phyloP scores from a whole-genome alignment of 176 grass and related monocot species.

The Elaeis guineensis region DNA sequence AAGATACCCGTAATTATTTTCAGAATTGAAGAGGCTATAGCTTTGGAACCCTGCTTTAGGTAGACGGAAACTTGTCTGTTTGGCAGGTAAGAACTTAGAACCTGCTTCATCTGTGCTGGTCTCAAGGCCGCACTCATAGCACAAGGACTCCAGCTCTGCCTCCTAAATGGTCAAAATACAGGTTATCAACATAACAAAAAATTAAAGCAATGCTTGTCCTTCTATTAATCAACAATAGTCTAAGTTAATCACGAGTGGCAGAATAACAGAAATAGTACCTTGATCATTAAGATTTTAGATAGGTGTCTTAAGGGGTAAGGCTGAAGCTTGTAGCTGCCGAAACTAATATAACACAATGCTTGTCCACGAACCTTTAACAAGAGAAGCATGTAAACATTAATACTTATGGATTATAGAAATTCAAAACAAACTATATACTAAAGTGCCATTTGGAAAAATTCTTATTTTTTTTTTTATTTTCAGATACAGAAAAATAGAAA shows the following conservation, averaged over 20 bases:
- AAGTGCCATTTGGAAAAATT: too few species aligned
- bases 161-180: constrained; percentile 38
- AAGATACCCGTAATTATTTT: constrained; percentile 16
- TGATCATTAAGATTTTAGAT: constrained; percentile 61
- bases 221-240: neutral
- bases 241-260: neutral
- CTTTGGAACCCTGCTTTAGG: constrained; percentile 27
- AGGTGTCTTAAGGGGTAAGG: constrained; percentile 48
- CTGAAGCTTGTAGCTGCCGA: constrained; percentile 74
- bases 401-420: neutral
- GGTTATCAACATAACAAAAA: constrained; percentile 1
- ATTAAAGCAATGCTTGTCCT: neutral
- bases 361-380: constrained; percentile 50
- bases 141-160: constrained; percentile 57
- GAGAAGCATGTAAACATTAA: constrained; percentile 6
- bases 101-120: constrained; percentile 38
- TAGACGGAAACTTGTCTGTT: constrained; percentile 61
- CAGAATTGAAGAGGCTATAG: constrained; percentile 26
- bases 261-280: constrained; percentile 42
- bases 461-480: too few species aligned
- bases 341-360: constrained; percentile 69
- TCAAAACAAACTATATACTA: too few species aligned
- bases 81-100: constrained; percentile 44
- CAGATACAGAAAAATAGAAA: too few species aligned
- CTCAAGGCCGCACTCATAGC: constrained; percentile 64